Conservation (phyloP, 2,329 filamentous ascomycete species). For the Pseudogymnoascus sp. region DNA sequence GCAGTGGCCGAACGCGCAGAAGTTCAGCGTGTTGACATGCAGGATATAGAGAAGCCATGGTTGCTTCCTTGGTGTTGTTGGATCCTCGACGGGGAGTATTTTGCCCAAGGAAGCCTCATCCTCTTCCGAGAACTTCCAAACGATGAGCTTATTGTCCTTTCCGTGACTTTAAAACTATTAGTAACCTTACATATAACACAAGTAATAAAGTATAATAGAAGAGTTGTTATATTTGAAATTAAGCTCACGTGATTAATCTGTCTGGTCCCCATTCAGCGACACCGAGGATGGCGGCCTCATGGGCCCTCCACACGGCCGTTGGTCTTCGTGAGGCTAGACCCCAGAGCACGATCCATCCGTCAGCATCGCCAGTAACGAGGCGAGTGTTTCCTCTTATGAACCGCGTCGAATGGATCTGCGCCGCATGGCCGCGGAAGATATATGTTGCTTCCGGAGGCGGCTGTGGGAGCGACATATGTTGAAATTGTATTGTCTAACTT, state of each 20-base stretch:
- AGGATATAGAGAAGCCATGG: constrained; percentile 84
- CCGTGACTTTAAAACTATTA: constrained; percentile 57
- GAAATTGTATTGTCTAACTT: not conserved
- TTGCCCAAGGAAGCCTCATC: constrained; percentile 60
- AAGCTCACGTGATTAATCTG: constrained; percentile 71
- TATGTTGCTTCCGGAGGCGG: constrained; percentile 31
- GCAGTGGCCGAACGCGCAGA: constrained; percentile 66
- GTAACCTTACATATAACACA: not conserved
- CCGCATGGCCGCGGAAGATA: constrained; percentile 77
- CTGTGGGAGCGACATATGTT: constrained; percentile 16
- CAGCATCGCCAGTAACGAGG: constrained; percentile 78
- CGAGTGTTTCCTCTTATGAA: constrained; percentile 68
- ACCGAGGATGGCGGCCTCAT: constrained; percentile 68
- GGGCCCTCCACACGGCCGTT: constrained; percentile 77
- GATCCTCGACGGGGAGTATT: constrained; percentile 60
- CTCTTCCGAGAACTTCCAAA: constrained; percentile 63
- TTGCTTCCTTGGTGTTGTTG: constrained; percentile 40
- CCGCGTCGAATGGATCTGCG: constrained; percentile 66
- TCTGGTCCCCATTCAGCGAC: constrained; percentile 62
- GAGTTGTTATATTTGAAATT: constrained; percentile 8
- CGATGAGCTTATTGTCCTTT: constrained; percentile 74
- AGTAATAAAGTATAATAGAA: not conserved
- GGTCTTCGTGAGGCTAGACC: constrained; percentile 73
- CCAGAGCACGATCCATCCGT: constrained; percentile 85
- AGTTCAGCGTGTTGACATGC: constrained; percentile 88